Percentiles rank a stretch among this genome's conserved stretches.
Evolutionary conservation across 257 asterid species (phyloP).

Genomic region (Ajuga chamaepitys): DNA sequence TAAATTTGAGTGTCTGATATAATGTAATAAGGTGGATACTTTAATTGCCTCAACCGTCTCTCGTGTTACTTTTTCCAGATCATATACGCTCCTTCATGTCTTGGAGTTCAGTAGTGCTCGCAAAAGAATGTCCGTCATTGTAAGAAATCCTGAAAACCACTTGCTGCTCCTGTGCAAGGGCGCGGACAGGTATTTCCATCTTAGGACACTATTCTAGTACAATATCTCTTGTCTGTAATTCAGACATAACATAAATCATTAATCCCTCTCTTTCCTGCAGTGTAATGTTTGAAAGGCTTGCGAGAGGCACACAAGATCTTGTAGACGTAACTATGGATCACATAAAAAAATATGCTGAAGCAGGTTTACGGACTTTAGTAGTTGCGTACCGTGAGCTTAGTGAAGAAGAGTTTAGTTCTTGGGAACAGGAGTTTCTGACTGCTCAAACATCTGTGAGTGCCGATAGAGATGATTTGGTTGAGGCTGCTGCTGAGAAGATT

Average conservation of each 20-base stretch:
- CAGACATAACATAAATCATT: background rate
- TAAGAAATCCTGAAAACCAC: conserved; percentile 57
- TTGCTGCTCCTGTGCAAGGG: conserved; percentile 89
- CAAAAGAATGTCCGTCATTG: conserved; percentile 91
- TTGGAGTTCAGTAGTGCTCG: conserved; percentile 95
- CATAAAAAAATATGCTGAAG: conserved; percentile 72
- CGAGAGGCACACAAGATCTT: conserved; percentile 35
- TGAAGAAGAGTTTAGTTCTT: conserved; percentile 57
- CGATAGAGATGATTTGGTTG: conserved; percentile 73
- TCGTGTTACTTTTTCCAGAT: conserved; percentile 37
- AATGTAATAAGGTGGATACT: background rate
- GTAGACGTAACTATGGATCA: conserved; percentile 58
- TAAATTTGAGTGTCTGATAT: no score
- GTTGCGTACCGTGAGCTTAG: conserved; percentile 77
- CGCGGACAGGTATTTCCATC: conserved; percentile 71
- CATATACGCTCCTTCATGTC: conserved; percentile 70
- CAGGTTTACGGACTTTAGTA: conserved; percentile 85
- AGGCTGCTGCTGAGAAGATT: conserved; percentile 75
- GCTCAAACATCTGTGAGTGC: conserved; percentile 61
- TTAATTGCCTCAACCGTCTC: background rate
- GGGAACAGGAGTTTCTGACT: conserved; percentile 67
- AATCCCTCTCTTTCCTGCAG: conserved; percentile 33
- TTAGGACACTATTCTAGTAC: background rate
- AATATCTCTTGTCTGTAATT: conserved; percentile 11
- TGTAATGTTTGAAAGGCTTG: conserved; percentile 77